A percentile compares a stretch with the other conserved stretches of the same genome.
These are phyloP conservation scores for Apiospora malaysiana DNA, from an alignment of 2,329 filamentous ascomycete genomes.

Conservation along the genomic window DNA sequence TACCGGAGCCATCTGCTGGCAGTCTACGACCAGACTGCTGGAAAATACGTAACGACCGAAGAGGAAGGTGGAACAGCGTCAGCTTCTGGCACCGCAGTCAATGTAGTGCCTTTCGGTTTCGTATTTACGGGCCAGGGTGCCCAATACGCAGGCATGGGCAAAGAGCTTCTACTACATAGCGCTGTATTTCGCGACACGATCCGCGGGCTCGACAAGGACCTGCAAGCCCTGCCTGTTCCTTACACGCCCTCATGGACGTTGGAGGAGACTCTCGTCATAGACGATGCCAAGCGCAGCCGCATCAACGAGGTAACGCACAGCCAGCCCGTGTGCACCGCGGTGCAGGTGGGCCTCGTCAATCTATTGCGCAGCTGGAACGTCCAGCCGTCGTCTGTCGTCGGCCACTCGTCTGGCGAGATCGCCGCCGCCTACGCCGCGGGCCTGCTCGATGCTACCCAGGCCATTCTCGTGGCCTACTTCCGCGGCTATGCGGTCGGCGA, in stretches of 20 bases:
- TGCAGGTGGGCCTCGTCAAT: slow-evolving; percentile 47
- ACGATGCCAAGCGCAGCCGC: background rate
- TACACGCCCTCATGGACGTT: background rate
- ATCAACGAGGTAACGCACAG: slow-evolving; percentile 27
- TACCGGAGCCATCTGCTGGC: background rate
- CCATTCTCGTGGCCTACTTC: background rate
- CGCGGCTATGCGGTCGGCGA: background rate
- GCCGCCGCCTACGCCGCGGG: slow-evolving; percentile 1
- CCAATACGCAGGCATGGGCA: background rate
- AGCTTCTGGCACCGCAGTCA: too few relatives aligned
- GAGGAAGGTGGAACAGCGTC: background rate
- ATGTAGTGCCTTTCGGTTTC: slow-evolving; percentile 31
- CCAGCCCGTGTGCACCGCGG: slow-evolving; percentile 47
- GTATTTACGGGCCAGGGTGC: slow-evolving; percentile 41
- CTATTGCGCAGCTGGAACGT: slow-evolving; percentile 45
- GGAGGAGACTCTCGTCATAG: background rate
- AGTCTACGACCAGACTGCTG: background rate
- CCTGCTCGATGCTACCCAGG: background rate
- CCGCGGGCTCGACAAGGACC: background rate
- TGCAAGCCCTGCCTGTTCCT: background rate
- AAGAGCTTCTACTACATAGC: background rate
- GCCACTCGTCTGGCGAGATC: slow-evolving; percentile 45
- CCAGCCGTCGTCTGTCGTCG: slow-evolving; percentile 42
- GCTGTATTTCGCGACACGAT: background rate
- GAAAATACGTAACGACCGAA: background rate